Base-by-base conservation (phyloP, 2,329 filamentous ascomycete genomes). In the Scedosporium dehoogii region DNA sequence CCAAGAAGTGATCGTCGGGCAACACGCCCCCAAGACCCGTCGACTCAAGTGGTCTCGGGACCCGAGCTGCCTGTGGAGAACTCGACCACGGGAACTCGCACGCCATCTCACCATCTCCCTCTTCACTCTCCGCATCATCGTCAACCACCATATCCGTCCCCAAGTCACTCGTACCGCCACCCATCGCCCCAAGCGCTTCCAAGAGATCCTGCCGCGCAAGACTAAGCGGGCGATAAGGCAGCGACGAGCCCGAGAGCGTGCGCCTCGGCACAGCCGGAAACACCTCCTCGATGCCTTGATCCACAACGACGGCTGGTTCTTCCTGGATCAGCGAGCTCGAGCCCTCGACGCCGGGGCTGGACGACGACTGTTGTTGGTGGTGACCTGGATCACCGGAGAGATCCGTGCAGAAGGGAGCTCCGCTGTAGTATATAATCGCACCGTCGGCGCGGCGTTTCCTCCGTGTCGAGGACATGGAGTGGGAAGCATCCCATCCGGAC, bases 391-490 rank as follows among this genome's bases (percentile, higher is more conserved):
- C 88, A 1, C 87, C 87, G 16, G 87, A 90, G 3, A 94, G 74
- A 71, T 96, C 91, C 1, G 87, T 92, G 71, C 86, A 94, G 71
- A 94, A 96, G 0, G 84, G 84, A 1, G 88, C 88, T 27, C 88
- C 89, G 64, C 83, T 90, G 71, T 93, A 96, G 70, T 92, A 96
- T 18, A 93, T 91, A 66, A 96, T 88, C 1, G 89, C 86, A 7
- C 90, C 91, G 63, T 89, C 85, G 12, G 85, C 80, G 0, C 78
- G 81, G 27, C 81, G 81, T 71, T 81, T 84, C 66, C 75, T 80
- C 65, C 75, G 78, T 68, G 69, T 79, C 63, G 73, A 80, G 57
- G 70, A 78, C 66, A 70, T 82, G 66, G 76, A 83, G 68, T 76
- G 77, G 65, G 78, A 80, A 41, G 75, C 72, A 14, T 72, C 76